Evolutionary conservation across 2,329 filamentous ascomycete genomes (phyloP), one percentile per base, ranked within the genome.

Genomic region (Berkeleyomyces rouxiae): DNA sequence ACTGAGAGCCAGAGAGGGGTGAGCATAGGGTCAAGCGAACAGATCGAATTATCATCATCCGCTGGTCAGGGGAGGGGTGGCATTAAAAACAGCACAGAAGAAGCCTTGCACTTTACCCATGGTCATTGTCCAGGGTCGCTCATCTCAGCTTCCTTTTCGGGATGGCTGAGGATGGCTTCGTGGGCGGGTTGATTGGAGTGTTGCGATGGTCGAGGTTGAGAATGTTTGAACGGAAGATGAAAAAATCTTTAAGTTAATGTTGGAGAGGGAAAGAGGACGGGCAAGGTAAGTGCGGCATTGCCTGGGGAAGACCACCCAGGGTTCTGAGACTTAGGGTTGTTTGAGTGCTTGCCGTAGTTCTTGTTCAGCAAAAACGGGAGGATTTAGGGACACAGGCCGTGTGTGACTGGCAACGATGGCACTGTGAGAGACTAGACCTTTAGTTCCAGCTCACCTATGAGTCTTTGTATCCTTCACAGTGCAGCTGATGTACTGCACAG

Each of bases 111-210:
- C 51, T 55, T 31, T 16, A 36, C 4, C 49, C 49, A n/a, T 36
- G 42, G 6, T 13, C 3, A n/a, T 7, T n/a, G 42, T 33, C 49
- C 33, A 36, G n/a, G 3, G 33, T 37, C 39, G 51, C 16, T 55
- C 51, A 55, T 55, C 51, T 55, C 51, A 55, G 51, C 33, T 55
- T 55, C 51, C 51, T 55, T 37, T 55, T 55, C 33, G 33, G 51
- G 51, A 16, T 11, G 33, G 7, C 16, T 36, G 36, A 37, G 51
- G 37, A 46, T 7, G 31, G 10, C 7, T 33, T 37, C 10, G 33
- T 16, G 36, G 49, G 49, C 49, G 36, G 33, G 33, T 55, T 23
- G 7, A 55, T 55, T 39, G 13, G 9, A 31, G 33, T 39, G 39
- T 39, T 55, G 51, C 11, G 51, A 55, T 55, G 36, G 33, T 55